These are phyloP conservation scores for Quercus dentata DNA, from an alignment of 306 rosid species.

Conservation along the genomic window DNA sequence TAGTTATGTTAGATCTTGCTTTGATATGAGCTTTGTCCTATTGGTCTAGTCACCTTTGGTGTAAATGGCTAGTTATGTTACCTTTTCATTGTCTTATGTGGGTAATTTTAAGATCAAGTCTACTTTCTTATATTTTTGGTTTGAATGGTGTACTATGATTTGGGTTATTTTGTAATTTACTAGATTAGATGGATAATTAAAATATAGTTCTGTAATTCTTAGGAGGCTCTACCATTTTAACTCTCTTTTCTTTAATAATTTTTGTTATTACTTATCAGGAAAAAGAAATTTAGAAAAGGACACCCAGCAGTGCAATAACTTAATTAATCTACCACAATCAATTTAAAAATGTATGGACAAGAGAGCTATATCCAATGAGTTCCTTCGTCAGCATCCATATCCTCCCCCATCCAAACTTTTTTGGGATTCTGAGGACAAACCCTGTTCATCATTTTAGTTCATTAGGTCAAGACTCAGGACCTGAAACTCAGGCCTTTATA, in stretches of 20 bases:
- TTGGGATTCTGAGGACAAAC: not conserved
- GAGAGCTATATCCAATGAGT: not conserved
- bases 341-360: not conserved
- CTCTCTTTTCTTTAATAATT: no score
- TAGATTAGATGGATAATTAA: no score
- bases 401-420: not conserved
- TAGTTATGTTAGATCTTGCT: not conserved
- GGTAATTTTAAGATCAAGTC: no score
- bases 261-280: no score
- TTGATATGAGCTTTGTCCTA: not conserved
- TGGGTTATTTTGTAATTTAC: no score
- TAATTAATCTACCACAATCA: not conserved
- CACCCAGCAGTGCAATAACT: not conserved
- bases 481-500: not conserved
- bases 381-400: not conserved
- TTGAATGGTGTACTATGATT: no score
- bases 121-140: no score
- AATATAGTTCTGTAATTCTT: no score
- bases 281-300: not conserved
- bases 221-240: no score
- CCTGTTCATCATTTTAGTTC: not conserved
- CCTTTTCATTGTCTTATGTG: no score
- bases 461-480: not conserved
- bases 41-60: no score
- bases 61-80: no score